phyloP scores from a whole-genome alignment of 2,329 filamentous ascomycete genomes.

The Aspergillus caelatus region DNA sequence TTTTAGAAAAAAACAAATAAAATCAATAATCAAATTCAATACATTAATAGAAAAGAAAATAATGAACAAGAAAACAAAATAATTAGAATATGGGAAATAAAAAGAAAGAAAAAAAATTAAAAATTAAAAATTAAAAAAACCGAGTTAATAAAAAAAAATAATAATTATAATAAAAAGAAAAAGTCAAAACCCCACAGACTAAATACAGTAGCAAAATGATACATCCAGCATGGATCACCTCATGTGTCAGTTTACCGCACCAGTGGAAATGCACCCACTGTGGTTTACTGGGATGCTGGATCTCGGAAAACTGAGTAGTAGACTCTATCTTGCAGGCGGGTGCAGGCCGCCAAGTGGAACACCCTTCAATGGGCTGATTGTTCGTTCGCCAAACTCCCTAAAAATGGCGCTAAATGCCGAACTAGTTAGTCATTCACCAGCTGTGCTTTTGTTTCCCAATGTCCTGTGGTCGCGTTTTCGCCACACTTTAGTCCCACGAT shows the following conservation, averaged over 20 bases:
- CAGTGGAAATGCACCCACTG: slow-evolving; percentile 12
- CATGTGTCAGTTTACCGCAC: slow-evolving; percentile 12
- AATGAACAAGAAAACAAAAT: neutral
- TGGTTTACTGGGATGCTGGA: slow-evolving; percentile 11
- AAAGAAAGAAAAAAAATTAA: neutral
- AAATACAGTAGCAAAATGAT: slow-evolving; percentile 10
- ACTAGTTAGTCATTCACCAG: slow-evolving; percentile 3
- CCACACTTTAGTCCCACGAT: slow-evolving; percentile 3
- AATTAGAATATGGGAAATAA: neutral
- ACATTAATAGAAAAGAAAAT: too few relatives aligned
- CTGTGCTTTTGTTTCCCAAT: neutral
- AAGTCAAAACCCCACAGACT: slow-evolving; percentile 3
- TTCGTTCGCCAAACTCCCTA: neutral
- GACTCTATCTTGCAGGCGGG: slow-evolving; percentile 12
- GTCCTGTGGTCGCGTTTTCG: neutral
- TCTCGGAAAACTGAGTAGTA: slow-evolving; percentile 12
- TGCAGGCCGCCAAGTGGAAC: slow-evolving; percentile 6
- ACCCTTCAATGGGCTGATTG: slow-evolving; percentile 9
- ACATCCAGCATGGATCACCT: slow-evolving; percentile 8
- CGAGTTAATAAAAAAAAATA: neutral
- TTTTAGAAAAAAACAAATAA: too few relatives aligned
- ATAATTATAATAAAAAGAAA: neutral
- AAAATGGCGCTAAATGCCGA: neutral
- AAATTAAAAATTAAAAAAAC: neutral
- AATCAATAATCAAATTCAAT: neutral